Evolutionary conservation across 2,329 filamentous ascomycete genomes (phyloP), one percentile per base, ranked within the genome.

Genomic region (Arthroderma uncinatum): DNA sequence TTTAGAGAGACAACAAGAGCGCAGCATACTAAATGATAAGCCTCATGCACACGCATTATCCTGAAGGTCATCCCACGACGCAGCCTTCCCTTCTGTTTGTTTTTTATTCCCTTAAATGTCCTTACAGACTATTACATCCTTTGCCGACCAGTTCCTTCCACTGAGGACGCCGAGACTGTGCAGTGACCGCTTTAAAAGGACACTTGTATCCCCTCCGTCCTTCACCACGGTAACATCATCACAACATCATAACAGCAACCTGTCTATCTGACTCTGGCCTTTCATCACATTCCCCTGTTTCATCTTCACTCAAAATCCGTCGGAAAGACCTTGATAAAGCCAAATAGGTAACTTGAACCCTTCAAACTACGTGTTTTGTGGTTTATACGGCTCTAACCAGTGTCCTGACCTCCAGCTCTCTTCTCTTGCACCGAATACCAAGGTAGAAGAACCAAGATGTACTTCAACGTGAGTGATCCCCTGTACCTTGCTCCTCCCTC

Each of bases 381-480:
- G 47, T 50, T 30, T 16, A n/a, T 25, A 34, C 14, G 47, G 25
- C n/a, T 50, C 28, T 50, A 9, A 50, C 47, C n/a, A 30, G 47
- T 9, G 28, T 50, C 2, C 9, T 8, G 12, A 14, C 9, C 28
- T 19, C 5, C 23, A 50, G 28, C 14, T 10, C 25, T 9, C n/a
- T 50, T 14, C 28, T 16, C 25, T 30, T 25, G 12, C n/a, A 16
- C 47, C n/a, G 8, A 33, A 12, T 50, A 50, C 5, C 12, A 14
- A 50, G 44, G 25, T 34, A 50, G 25, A 34, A 34, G 14, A 25
- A 37, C 23, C 19, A 55, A 28, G 37, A 55, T 55, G 53, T 47
- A 42, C 25, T 55, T 42, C 53, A 55, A 55, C 39, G 53, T 55
- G 30, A 55, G 53, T 55, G 9, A 2, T 28, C n/a, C 28, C 48